Base-by-base conservation (phyloP, 129 eudicot species). In the Chrysanthemum makinoi region DNA sequence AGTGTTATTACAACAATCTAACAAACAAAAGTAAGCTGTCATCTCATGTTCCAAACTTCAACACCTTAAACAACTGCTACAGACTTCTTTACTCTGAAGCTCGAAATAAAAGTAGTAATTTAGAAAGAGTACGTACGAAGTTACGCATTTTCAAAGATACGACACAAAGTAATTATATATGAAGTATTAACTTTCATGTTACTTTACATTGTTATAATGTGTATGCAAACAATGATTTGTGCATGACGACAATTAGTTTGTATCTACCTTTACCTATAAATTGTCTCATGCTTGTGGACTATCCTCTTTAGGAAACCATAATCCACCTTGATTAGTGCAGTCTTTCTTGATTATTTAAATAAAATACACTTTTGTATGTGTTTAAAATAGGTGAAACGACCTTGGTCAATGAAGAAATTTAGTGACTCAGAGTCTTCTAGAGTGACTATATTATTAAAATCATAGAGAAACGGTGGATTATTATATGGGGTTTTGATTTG, bases 201-300 rank as follows among this genome's bases (percentile, higher is more conserved):
- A 35, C 9, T 28, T 28, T 28, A 28, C 33, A 28, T 28, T 35
- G 44, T 5, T 35, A 35, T 35, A 35, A 35, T 35, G 44, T 35
- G 39, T 4, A 4, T 33, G 39, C 6, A 33, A 33, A 35, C 9
- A 55, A 17, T 16, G 5, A 15, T 56, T 56, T 56, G 65, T 24
- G 65, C 65, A 60, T 9, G 14, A 26, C 6, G 46, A 24, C 46
- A 60, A 22, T 12, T 26, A 8, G 26, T 13, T 22, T 13, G 66
- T 26, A 61, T 24, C 65, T 59, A 61, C 66, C 66, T 61, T 26
- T 61, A 61, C 66, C 66, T 61, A 61, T 61, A 61, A 61, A 61
- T 12, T 61, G 66, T 61, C 66, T 61, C 66, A 61, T 61, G 66
- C 66, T 14, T 61, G 6, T 61, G 65, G 65, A 12, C 46, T 28